Conservation (phyloP, 2,329 filamentous ascomycete genomes). For the Coleophoma cylindrospora region DNA sequence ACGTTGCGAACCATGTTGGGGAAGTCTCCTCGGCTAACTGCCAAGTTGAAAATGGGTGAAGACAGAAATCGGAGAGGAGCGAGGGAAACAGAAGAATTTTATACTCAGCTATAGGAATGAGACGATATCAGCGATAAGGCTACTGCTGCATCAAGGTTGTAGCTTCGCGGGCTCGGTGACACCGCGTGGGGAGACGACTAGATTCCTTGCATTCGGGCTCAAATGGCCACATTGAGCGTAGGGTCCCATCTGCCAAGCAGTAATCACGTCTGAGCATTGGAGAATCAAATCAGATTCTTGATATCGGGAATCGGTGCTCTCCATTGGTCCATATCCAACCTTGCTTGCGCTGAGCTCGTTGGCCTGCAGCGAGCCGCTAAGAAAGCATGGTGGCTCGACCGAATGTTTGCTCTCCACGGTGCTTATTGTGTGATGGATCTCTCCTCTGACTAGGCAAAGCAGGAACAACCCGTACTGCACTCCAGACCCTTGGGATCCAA, state of each 20-base stretch:
- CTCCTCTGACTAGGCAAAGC: too few relatives aligned
- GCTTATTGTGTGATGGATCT: too few relatives aligned
- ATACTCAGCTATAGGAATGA: neutral
- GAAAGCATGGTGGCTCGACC: too few relatives aligned
- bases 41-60: neutral
- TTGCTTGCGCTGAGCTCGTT: too few relatives aligned
- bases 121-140: neutral
- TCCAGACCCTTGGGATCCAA: too few relatives aligned
- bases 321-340: too few relatives aligned
- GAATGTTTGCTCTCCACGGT: too few relatives aligned
- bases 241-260: neutral
- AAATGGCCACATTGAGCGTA: neutral
- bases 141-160: neutral
- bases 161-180: neutral
- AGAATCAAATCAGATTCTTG: too few relatives aligned
- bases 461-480: too few relatives aligned
- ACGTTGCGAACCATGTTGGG: neutral
- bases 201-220: neutral
- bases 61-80: neutral
- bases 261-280: neutral
- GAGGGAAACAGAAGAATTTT: neutral
- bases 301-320: too few relatives aligned
- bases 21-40: neutral
- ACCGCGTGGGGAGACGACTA: neutral
- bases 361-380: too few relatives aligned